Evolutionary conservation across 116 monocot species (phyloP).

Genomic region (Cymodocea nodosa): DNA sequence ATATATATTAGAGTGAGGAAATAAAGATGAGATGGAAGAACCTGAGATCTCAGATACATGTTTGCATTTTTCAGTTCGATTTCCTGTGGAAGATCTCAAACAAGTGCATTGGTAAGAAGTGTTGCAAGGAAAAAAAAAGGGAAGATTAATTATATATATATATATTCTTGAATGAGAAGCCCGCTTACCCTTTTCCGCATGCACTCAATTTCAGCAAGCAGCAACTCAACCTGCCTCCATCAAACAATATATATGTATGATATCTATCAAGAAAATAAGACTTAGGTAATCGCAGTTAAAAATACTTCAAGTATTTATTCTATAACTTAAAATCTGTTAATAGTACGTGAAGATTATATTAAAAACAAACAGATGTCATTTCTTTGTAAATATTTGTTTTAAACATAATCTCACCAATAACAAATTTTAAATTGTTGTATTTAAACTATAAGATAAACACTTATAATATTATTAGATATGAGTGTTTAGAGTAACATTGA

Average conservation of each 20-base stretch:
- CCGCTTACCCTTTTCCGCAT: slow-evolving; percentile 8
- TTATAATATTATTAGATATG: no score
- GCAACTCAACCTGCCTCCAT: neutral
- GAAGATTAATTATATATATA: neutral
- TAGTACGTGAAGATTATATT: neutral
- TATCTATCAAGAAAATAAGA: neutral
- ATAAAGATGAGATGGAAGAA: neutral
- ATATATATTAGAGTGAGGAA: no score
- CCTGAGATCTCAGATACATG: slow-evolving; percentile 3
- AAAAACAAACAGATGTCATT: no score
- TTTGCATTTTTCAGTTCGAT: slow-evolving; percentile 11
- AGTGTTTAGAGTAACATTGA: no score
- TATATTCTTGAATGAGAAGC: no score
- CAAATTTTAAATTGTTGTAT: no score
- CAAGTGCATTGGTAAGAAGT: no score
- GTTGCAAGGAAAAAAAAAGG: no score
- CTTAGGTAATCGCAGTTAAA: no score
- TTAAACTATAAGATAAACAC: no score
- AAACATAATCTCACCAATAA: no score
- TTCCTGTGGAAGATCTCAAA: neutral
- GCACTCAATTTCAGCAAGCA: slow-evolving; percentile 10
- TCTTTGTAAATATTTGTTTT: neutral
- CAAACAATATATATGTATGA: neutral
- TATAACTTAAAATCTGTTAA: neutral
- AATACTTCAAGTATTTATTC: no score